Evolutionary conservation across 768 basidiomycete genomes (phyloP), one percentile per base, ranked within the genome.

Genomic region (Suillus lakei): DNA sequence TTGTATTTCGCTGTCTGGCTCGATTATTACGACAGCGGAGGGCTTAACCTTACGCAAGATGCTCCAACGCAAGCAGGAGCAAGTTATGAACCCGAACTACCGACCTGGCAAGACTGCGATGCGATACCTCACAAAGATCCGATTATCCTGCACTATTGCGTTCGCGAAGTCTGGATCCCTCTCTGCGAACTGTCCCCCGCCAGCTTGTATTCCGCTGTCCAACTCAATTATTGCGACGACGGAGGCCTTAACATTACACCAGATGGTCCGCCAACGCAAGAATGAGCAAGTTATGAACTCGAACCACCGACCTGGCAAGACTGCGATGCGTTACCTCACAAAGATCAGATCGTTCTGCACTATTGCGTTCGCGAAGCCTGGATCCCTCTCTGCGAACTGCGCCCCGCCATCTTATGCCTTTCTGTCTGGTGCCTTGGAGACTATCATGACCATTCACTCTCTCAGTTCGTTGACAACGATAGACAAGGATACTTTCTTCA

Each of bases 1-100:
- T 16, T 68, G 64, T 9, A 63, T 69, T 32, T 75, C 73, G 5
- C 36, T 73, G 18, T 64, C 74, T 30, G 74, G 69, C 23, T 68
- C 74, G 41, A 67, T 72, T 39, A 68, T 74, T 61, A 63, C 68
- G 60, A 68, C 68, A 34, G 66, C 67, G 43, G 70, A 76, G 43
- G 60, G 61, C 51, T 58, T 15, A 26, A 26, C 44, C n/a, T 62
- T 69, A 9, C 56, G 13, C 56, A 10, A 60, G 32, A 32, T 61
- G 48, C 38, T 38, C 8, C 66, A 60, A 12, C 53, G 53, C 50
- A 15, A 51, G n/a, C 64, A 64, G 46, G 28, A 7, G 36, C 39
- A 12, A 28, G 16, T 30, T 5, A 39, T 12, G 18, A n/a, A 10
- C 5, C 23, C 55, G 55, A 51, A 23, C 34, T 6, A 48, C 39